Conservation (phyloP, 2,329 filamentous ascomycete species). For the Trichoderma polysporum region DNA sequence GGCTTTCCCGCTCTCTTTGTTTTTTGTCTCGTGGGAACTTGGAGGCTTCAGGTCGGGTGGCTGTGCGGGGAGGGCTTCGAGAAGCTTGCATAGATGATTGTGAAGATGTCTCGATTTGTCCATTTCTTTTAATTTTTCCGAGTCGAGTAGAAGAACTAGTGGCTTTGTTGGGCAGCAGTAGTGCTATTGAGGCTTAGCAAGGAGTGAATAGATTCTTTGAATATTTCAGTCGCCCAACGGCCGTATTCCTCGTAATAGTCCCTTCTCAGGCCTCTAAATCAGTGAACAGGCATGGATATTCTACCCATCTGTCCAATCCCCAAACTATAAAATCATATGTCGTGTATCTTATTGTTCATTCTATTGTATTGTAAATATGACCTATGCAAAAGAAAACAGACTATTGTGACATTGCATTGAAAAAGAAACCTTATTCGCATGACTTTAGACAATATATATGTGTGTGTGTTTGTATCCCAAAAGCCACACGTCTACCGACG, state of each 20-base stretch:
- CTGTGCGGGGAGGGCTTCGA: conserved; percentile 6
- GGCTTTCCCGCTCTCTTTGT: background rate
- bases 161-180: background rate
- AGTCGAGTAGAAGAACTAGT: background rate
- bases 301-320: background rate
- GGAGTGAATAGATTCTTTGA: background rate
- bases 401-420: no score
- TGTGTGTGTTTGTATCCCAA: no score
- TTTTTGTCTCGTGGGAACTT: background rate
- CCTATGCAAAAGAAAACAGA: no score
- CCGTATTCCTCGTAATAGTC: background rate
- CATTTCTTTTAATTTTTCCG: no score
- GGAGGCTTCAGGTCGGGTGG: no score
- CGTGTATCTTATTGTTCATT: background rate
- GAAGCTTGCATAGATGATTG: background rate
- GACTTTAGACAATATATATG: no score
- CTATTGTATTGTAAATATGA: no score
- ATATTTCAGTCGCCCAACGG: background rate
- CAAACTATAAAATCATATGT: background rate
- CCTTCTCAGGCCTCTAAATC: background rate
- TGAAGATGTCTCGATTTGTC: background rate
- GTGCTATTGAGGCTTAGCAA: background rate
- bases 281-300: background rate
- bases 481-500: background rate
- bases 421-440: no score